Conservation (phyloP, 1,284 basidiomycete species). For the Sutorius eximius region DNA sequence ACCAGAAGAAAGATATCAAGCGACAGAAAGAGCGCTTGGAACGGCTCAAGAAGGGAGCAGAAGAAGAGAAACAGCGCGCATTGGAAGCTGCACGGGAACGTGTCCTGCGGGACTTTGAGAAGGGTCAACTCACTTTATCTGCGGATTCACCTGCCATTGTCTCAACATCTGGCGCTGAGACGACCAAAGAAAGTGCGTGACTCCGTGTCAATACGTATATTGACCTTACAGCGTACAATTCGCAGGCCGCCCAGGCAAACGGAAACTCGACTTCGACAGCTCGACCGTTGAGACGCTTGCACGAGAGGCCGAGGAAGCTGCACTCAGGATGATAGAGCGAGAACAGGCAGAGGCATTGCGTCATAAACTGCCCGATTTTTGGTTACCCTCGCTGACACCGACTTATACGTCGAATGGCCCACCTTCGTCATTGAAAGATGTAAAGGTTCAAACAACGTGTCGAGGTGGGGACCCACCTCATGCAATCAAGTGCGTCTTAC, state of each 20-base stretch:
- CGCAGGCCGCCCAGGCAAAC: constrained; percentile 59
- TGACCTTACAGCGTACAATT: background rate
- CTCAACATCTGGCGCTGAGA: constrained; percentile 39
- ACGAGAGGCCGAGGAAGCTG: constrained; percentile 81
- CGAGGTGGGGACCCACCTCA: constrained; percentile 74
- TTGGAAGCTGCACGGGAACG: constrained; percentile 77
- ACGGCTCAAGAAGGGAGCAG: constrained; percentile 70
- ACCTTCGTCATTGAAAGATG: constrained; percentile 66
- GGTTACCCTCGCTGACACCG: constrained; percentile 88
- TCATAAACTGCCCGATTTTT: constrained; percentile 90
- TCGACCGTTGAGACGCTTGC: constrained; percentile 69
- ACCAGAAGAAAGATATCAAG: constrained; percentile 90
- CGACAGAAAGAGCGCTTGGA: constrained; percentile 77
- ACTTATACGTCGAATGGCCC: constrained; percentile 66
- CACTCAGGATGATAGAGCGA: constrained; percentile 74
- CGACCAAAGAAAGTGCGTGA: constrained; percentile 38
- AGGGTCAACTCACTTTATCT: constrained; percentile 69
- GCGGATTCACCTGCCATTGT: constrained; percentile 35
- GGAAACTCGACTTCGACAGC: constrained; percentile 77
- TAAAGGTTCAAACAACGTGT: constrained; percentile 86
- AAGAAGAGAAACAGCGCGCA: constrained; percentile 66
- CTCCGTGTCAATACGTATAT: background rate
- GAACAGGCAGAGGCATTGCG: constrained; percentile 85
- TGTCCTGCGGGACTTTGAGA: constrained; percentile 85
- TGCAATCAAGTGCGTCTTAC: constrained; percentile 61